Percentiles rank a stretch among this genome's conserved stretches.
Evolutionary conservation across 129 eudicot genomes (phyloP).

Genomic region (carrot (Daucus carota)): DNA sequence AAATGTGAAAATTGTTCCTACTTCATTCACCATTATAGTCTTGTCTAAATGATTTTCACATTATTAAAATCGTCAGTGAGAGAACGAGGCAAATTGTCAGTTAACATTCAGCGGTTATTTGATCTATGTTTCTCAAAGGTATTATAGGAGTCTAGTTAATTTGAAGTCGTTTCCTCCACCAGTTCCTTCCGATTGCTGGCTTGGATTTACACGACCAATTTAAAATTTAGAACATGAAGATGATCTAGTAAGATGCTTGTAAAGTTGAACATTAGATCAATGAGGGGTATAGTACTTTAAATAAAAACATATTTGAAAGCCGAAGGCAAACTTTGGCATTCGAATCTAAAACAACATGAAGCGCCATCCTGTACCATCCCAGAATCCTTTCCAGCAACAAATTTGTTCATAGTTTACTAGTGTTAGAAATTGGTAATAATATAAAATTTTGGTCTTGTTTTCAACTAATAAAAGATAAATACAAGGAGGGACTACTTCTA

Average conservation of each 20-base stretch:
- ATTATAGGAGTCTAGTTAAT: slow-evolving; percentile 26
- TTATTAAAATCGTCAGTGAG: slow-evolving; percentile 2
- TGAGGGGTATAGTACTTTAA: neutral
- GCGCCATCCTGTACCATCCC: slow-evolving; percentile 84
- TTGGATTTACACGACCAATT: slow-evolving; percentile 26
- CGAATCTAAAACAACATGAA: neutral
- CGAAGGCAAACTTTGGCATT: neutral
- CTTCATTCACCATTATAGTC: slow-evolving; percentile 19
- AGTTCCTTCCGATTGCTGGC: slow-evolving; percentile 15
- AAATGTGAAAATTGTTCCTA: slow-evolving; percentile 13
- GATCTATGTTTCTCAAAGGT: slow-evolving; percentile 21
- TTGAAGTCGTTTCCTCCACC: slow-evolving; percentile 9
- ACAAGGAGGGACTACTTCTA: neutral
- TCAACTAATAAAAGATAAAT: neutral
- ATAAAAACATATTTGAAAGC: neutral
- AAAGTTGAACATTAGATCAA: neutral
- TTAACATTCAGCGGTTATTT: slow-evolving; percentile 14
- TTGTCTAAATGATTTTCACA: neutral
- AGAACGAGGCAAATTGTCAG: neutral
- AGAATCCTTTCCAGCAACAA: slow-evolving; percentile 85
- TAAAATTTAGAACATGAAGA: neutral
- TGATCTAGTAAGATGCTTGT: neutral
- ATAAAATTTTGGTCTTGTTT: neutral
- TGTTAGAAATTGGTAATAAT: neutral
- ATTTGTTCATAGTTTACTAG: too few species aligned